Evolutionary conservation across 106 monocot species (phyloP).

Genomic region (Dendrobium officinale): DNA sequence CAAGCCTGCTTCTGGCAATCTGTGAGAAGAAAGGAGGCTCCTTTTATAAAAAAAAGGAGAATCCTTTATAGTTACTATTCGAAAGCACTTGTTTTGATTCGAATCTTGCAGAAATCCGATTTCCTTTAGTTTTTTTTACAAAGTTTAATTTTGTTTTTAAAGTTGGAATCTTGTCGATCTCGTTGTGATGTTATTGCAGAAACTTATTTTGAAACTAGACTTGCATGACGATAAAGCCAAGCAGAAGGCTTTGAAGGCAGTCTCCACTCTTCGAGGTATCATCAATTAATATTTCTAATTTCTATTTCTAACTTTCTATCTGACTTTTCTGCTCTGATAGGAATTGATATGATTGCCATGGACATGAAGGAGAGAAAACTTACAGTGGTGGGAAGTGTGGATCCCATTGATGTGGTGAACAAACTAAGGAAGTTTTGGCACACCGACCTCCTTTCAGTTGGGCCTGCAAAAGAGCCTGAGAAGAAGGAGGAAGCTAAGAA

Average conservation of each 20-base stretch:
- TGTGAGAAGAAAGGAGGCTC: neutral
- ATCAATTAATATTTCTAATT: neutral
- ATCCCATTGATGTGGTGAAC: slow-evolving; percentile 10
- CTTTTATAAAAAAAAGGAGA: neutral
- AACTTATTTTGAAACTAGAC: slow-evolving; percentile 64
- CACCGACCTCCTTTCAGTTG: slow-evolving; percentile 12
- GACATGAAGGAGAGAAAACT: slow-evolving; percentile 44
- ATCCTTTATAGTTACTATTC: neutral
- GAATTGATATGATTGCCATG: slow-evolving; percentile 50
- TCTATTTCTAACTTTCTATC: neutral
- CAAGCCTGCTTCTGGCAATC: neutral
- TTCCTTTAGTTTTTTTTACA: neutral
- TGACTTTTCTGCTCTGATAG: slow-evolving; percentile 17
- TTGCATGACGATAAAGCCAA: slow-evolving; percentile 81
- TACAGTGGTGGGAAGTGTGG: slow-evolving; percentile 11
- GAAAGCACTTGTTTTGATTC: neutral
- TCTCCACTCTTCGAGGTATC: slow-evolving; percentile 55
- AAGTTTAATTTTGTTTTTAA: neutral
- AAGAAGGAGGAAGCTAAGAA: slow-evolving; percentile 11
- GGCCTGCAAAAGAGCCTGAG: slow-evolving; percentile 20
- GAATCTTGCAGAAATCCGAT: neutral
- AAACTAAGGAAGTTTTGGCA: slow-evolving; percentile 14
- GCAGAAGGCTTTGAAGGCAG: slow-evolving; percentile 73
- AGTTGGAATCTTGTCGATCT: neutral
- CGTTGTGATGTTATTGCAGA: slow-evolving; percentile 34